These are phyloP conservation scores for Endotrypanum monterogeii DNA, from an alignment of 208 protist species.

Conservation along the genomic window DNA sequence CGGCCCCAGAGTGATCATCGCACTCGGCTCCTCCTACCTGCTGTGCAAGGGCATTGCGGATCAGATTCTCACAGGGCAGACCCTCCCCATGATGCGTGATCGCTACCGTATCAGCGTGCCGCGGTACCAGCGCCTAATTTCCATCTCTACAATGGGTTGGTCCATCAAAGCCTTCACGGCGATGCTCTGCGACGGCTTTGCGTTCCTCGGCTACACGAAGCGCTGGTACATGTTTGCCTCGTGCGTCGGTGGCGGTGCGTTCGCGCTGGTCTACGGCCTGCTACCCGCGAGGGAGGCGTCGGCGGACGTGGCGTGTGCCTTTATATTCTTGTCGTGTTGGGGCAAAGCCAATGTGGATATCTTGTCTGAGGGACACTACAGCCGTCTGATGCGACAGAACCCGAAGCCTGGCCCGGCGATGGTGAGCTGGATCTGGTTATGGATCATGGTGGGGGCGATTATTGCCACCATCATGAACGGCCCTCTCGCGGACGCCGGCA, in stretches of 20 bases:
- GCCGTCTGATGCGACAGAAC: conserved; percentile 52
- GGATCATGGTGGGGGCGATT: conserved; percentile 49
- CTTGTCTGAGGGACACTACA: conserved; percentile 81
- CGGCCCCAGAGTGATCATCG: conserved; percentile 33
- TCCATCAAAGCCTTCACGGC: conserved; percentile 70
- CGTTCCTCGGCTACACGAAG: conserved; percentile 75
- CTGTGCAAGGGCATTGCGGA: conserved; percentile 60
- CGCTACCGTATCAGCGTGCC: conserved; percentile 37
- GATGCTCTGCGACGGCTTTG: conserved; percentile 62
- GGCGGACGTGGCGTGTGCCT: conserved; percentile 34
- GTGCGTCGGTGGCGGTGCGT: conserved; percentile 37
- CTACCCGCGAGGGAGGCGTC: conserved; percentile 43
- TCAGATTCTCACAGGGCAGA: conserved; percentile 38
- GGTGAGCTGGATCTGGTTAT: conserved; percentile 72
- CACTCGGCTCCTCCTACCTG: conserved; percentile 51
- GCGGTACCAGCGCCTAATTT: conserved; percentile 58
- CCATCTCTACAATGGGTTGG: conserved; percentile 49
- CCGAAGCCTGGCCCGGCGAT: conserved; percentile 50
- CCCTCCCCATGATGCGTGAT: conserved; percentile 49
- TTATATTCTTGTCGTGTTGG: conserved; percentile 59
- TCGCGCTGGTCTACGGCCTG: conserved; percentile 49
- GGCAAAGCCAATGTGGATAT: conserved; percentile 76
- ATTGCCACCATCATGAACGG: conserved; percentile 49
- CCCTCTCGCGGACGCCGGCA: conserved; percentile 53
- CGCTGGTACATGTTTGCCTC: conserved; percentile 68